These are phyloP conservation scores for Cladophialophora yegresii DNA, from an alignment of 2,329 filamentous ascomycete species.

Conservation along the genomic window DNA sequence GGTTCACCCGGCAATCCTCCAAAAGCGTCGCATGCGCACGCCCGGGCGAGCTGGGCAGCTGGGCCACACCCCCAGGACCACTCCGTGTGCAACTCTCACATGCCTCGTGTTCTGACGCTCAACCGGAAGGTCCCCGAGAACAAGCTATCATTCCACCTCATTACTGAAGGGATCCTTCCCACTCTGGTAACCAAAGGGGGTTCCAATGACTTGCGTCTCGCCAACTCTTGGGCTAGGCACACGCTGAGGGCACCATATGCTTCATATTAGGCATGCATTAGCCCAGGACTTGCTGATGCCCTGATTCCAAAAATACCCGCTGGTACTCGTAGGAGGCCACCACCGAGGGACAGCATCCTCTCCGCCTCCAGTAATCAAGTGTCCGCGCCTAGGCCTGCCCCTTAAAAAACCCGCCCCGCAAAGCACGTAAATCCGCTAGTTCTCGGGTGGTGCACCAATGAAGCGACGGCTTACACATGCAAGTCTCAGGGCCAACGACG, in stretches of 20 bases:
- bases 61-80: no score
- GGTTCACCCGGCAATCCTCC: not conserved
- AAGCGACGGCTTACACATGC: slow-evolving; percentile 2
- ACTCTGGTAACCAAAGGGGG: slow-evolving; percentile 6
- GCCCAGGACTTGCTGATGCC: slow-evolving; percentile 17
- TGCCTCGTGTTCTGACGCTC: not conserved
- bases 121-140: not conserved
- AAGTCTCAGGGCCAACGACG: slow-evolving; percentile 9
- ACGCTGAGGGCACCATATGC: not conserved
- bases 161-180: not conserved
- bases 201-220: not conserved
- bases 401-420: slow-evolving; percentile 3
- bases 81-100: not conserved
- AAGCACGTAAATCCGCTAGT: slow-evolving; percentile 15
- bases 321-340: slow-evolving; percentile 13
- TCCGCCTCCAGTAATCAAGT: not conserved
- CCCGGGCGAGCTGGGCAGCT: no score
- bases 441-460: slow-evolving; percentile 14
- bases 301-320: slow-evolving; percentile 22
- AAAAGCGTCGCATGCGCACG: no score
- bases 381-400: slow-evolving; percentile 6
- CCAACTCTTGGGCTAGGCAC: not conserved
- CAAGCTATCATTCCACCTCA: slow-evolving; percentile 25
- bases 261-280: slow-evolving; percentile 9
- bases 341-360: not conserved